Evolutionary conservation across 345 rosid genomes (phyloP).

Genomic region (Sisymbrium altissimum): DNA sequence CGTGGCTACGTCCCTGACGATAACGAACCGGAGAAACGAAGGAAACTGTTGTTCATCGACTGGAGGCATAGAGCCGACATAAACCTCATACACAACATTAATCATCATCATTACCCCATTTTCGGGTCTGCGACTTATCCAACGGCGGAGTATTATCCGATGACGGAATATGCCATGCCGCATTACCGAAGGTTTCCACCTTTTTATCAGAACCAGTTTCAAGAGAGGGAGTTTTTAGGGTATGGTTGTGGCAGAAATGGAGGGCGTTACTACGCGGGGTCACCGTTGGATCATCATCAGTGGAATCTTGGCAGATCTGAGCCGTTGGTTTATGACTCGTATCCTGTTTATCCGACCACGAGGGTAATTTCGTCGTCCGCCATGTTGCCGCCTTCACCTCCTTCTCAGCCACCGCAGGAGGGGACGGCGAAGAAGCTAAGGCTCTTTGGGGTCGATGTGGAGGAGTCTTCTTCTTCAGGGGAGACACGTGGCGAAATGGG

Average conservation of each 20-base stretch:
- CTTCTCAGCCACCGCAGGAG: neutral
- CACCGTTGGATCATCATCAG: constrained; percentile 34
- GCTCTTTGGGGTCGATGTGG: constrained; percentile 67
- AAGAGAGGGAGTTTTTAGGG: constrained; percentile 27
- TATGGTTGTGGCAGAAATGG: constrained; percentile 30
- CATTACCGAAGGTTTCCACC: constrained; percentile 18
- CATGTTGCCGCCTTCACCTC: constrained; percentile 1
- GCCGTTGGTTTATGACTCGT: constrained; percentile 52
- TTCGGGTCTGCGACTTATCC: constrained; percentile 23
- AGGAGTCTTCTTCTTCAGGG: constrained; percentile 42
- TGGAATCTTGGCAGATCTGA: constrained; percentile 33
- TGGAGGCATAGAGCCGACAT: constrained; percentile 63
- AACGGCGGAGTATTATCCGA: constrained; percentile 15
- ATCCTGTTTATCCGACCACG: constrained; percentile 45
- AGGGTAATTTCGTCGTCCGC: neutral
- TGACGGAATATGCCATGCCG: constrained; percentile 21
- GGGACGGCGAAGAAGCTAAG: constrained; percentile 47
- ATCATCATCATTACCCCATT: neutral
- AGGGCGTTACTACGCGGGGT: constrained; percentile 34
- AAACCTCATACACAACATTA: constrained; percentile 21
- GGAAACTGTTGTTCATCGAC: constrained; percentile 53
- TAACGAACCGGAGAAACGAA: constrained; percentile 43
- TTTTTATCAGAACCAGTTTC: constrained; percentile 1
- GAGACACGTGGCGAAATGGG: constrained; percentile 27
- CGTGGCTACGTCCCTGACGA: constrained; percentile 54